Percentiles rank a stretch among this genome's conserved stretches.
These are phyloP conservation scores for Blastobotrys arbuscula DNA, from an alignment of 1,139 yeast genomes.

Conservation along the genomic window DNA sequence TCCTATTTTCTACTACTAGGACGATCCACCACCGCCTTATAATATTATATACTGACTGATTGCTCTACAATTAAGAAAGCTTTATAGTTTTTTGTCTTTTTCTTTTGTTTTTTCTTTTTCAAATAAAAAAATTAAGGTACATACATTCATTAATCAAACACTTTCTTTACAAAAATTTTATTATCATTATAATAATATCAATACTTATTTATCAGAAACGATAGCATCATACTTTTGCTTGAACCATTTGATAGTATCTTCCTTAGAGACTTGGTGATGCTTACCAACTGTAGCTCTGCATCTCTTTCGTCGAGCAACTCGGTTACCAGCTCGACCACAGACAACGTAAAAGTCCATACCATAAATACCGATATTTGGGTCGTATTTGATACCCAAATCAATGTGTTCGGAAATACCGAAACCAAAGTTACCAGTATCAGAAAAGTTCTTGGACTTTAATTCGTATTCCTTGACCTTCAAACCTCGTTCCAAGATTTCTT, in stretches of 20 bases:
- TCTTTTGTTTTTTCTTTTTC: not conserved
- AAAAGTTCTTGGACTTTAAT: constrained; percentile 89
- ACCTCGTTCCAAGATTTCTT: constrained; percentile 99
- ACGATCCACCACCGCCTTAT: too few species aligned
- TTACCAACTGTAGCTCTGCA: constrained; percentile 84
- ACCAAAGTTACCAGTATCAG: constrained; percentile 99
- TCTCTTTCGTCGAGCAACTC: constrained; percentile 99
- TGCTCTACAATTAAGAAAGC: too few species aligned
- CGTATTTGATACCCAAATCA: constrained; percentile 99
- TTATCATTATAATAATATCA: constrained; percentile 4
- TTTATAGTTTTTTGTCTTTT: not conserved
- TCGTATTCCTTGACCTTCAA: constrained; percentile 99
- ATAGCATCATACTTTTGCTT: constrained; percentile 99
- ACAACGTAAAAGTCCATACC: constrained; percentile 99
- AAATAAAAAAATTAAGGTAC: not conserved
- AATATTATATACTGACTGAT: too few species aligned
- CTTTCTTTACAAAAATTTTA: too few species aligned
- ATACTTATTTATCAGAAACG: constrained; percentile 41
- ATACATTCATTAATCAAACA: not conserved
- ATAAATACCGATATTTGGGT: constrained; percentile 99
- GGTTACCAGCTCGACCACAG: constrained; percentile 99
- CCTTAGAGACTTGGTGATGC: constrained; percentile 87
- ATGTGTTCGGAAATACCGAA: constrained; percentile 99
- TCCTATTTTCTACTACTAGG: too few species aligned
- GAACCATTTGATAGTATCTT: constrained; percentile 97